Evolutionary conservation across 495 filamentous ascomycete species (phyloP).

Genomic region (Penicillium chermesinum): DNA sequence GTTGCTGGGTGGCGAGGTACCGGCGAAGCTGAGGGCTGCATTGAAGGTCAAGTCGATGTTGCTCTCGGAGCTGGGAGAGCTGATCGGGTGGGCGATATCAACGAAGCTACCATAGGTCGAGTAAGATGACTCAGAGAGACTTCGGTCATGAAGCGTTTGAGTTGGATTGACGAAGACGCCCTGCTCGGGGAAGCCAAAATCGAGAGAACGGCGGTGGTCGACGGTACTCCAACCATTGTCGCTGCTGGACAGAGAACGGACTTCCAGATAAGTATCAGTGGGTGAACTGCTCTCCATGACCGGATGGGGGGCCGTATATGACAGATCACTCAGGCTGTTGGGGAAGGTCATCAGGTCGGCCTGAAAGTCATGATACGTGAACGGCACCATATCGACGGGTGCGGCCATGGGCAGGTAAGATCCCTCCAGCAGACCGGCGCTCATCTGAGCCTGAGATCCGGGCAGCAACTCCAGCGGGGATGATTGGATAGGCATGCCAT

Average conservation of each 20-base stretch:
- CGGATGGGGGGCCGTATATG: slow-evolving; percentile 41
- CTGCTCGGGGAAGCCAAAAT: slow-evolving; percentile 47
- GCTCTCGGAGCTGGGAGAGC: slow-evolving; percentile 61
- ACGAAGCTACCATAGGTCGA: slow-evolving; percentile 78
- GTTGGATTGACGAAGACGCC: slow-evolving; percentile 77
- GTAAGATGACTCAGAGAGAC: slow-evolving; percentile 77
- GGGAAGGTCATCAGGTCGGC: slow-evolving; percentile 49
- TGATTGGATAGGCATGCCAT: slow-evolving; percentile 48
- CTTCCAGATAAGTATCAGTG: slow-evolving; percentile 75
- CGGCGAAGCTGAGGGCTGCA: slow-evolving; percentile 29
- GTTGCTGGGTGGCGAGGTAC: slow-evolving; percentile 36
- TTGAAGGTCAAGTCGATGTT: slow-evolving; percentile 51
- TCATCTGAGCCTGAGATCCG: slow-evolving; percentile 60
- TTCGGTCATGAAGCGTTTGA: slow-evolving; percentile 78
- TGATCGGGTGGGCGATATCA: slow-evolving; percentile 68
- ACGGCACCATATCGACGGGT: slow-evolving; percentile 59
- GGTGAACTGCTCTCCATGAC: slow-evolving; percentile 71
- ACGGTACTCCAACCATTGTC: slow-evolving; percentile 81
- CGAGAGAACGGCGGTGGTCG: slow-evolving; percentile 54
- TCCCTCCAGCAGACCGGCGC: slow-evolving; percentile 59
- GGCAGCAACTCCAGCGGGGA: slow-evolving; percentile 67
- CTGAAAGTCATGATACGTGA: slow-evolving; percentile 72
- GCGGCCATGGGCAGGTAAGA: slow-evolving; percentile 63
- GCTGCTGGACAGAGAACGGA: slow-evolving; percentile 74
- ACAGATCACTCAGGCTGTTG: slow-evolving; percentile 51